Evolutionary conservation across 768 basidiomycete species (phyloP).

Genomic region (Boletus speciosus): DNA sequence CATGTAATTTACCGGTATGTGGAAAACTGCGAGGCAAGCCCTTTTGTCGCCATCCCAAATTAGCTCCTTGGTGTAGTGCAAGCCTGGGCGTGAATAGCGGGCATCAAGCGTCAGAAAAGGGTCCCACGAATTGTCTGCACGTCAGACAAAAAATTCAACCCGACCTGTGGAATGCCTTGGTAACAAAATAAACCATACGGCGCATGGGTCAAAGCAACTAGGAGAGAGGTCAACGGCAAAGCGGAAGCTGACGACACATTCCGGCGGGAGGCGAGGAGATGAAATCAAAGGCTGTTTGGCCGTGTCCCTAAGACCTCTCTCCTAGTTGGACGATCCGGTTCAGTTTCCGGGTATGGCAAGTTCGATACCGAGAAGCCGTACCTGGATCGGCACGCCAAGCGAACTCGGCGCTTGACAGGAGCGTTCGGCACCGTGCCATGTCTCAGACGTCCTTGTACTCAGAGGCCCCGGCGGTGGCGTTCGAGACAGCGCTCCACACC

Average conservation of each 20-base stretch:
- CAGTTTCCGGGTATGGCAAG: conserved; percentile 6
- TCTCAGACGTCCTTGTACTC: conserved; percentile 6
- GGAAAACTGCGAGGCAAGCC: not conserved
- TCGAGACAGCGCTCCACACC: not conserved
- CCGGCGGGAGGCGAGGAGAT: not conserved
- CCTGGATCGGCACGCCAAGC: not conserved
- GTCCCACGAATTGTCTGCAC: not conserved
- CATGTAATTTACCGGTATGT: conserved; percentile 7
- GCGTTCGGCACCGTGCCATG: not conserved
- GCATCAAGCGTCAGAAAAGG: not conserved
- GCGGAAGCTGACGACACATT: not conserved
- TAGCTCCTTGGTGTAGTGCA: not conserved
- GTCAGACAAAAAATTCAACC: not conserved
- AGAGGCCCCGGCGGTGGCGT: not conserved
- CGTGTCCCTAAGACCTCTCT: too few species aligned
- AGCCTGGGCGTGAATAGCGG: not conserved
- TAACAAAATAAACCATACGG: not conserved
- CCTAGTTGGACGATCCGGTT: not conserved
- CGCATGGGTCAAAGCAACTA: not conserved
- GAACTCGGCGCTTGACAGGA: not conserved
- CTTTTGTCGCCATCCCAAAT: not conserved
- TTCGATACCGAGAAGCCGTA: conserved; percentile 7
- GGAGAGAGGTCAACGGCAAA: not conserved
- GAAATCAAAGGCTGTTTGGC: not conserved
- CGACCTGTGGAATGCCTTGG: not conserved